A percentile compares a stretch with the other conserved stretches of the same genome.
Evolutionary conservation across 768 basidiomycete genomes (phyloP).

Genomic region (Cystofilobasidium ferigula): DNA sequence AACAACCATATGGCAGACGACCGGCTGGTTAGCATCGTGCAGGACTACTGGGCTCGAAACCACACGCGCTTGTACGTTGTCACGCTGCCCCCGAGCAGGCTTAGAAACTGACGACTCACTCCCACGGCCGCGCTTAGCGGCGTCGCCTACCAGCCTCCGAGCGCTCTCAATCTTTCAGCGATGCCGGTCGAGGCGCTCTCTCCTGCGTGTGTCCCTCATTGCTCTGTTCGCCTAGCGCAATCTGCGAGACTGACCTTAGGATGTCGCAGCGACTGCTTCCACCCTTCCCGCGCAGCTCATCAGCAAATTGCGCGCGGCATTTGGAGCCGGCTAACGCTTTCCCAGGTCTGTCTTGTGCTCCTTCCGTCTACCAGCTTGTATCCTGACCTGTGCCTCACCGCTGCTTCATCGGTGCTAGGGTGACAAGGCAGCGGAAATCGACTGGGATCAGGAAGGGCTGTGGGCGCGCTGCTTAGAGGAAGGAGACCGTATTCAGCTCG

Average conservation of each 20-base stretch:
- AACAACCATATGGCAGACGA: background rate
- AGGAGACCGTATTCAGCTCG: constrained; percentile 11
- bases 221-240: background rate
- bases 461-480: constrained; percentile 6
- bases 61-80: constrained; percentile 17
- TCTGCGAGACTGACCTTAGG: background rate
- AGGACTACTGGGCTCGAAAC: constrained; percentile 1
- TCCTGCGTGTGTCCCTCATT: background rate
- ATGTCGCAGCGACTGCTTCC: constrained; percentile 16
- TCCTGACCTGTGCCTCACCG: background rate
- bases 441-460: constrained; percentile 13
- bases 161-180: constrained; percentile 2
- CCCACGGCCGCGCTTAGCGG: too few relatives aligned
- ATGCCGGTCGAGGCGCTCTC: constrained; percentile 15
- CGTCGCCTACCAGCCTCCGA: constrained; percentile 11
- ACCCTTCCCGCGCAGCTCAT: constrained; percentile 12
- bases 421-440: constrained; percentile 6
- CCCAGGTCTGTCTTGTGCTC: background rate
- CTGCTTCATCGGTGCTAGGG: background rate
- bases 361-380: background rate
- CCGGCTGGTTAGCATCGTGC: constrained; percentile 10
- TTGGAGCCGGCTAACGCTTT: constrained; percentile 6
- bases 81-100: too few relatives aligned
- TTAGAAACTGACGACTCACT: too few relatives aligned
- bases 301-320: constrained; percentile 14